These are phyloP conservation scores for Crocinoboletus sp. DNA, from an alignment of 1,284 basidiomycete species.

Conservation along the genomic window DNA sequence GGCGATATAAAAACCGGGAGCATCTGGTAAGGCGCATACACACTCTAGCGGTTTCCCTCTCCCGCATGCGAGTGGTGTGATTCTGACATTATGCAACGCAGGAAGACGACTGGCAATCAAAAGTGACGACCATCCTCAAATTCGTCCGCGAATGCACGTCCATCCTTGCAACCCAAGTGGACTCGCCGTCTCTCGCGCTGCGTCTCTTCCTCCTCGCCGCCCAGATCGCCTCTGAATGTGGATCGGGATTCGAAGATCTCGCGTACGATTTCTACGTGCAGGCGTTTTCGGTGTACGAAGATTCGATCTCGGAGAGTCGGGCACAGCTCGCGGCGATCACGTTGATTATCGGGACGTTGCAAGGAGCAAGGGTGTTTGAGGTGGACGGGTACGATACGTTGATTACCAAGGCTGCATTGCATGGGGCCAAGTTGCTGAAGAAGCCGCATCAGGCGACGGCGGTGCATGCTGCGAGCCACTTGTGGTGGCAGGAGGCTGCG, in stretches of 20 bases:
- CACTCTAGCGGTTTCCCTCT: too few species aligned
- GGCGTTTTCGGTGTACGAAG: conserved; percentile 94
- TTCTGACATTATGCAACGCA: too few species aligned
- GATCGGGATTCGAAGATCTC: conserved; percentile 75
- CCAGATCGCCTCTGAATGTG: conserved; percentile 89
- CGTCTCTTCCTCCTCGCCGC: conserved; percentile 93
- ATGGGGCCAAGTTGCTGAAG: conserved; percentile 91
- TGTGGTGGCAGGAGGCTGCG: conserved; percentile 89
- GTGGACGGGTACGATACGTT: conserved; percentile 93
- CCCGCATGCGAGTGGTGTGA: too few species aligned
- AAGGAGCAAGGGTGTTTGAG: conserved; percentile 81
- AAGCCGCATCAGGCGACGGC: conserved; percentile 95
- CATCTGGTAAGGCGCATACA: conserved; percentile 41
- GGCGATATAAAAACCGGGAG: conserved; percentile 80
- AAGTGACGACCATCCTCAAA: conserved; percentile 81
- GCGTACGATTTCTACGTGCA: conserved; percentile 96
- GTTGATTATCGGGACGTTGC: conserved; percentile 84
- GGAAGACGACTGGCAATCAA: conserved; percentile 82
- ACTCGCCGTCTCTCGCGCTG: conserved; percentile 85
- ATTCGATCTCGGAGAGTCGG: conserved; percentile 88
- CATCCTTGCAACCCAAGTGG: conserved; percentile 87
- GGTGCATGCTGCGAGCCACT: conserved; percentile 90
- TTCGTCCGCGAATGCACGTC: conserved; percentile 90
- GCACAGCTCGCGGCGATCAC: conserved; percentile 93
- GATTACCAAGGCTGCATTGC: conserved; percentile 93